Evolutionary conservation across 1,284 basidiomycete genomes (phyloP), one percentile per base, ranked within the genome.

Genomic region (Hypsizygus ulmarius): DNA sequence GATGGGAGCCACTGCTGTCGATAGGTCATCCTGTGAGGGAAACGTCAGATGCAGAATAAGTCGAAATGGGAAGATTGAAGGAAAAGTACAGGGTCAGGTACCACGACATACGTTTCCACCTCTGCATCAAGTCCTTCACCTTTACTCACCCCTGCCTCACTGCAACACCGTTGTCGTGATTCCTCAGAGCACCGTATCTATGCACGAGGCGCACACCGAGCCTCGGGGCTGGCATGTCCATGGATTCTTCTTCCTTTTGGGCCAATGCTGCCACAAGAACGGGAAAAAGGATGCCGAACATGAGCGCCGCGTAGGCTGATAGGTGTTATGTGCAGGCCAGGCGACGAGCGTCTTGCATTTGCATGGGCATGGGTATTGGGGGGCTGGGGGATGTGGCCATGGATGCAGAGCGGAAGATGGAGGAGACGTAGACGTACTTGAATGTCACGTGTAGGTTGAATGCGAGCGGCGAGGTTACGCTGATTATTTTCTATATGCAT

Each of bases 361-460:
- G 19, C n/a, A 15, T 29, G 18, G 15, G 34, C 14, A n/a, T 25
- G 37, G 10, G 42, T 18, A 21, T 14, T 25, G 14, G 39, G 25
- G 34, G n/a, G 34, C 18, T 36, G 7, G 34, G 56, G 10, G 51
- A 51, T 8, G 51, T 53, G 10, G 54, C 56, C 15, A 47, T 40
- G 12, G 56, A 57, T 7, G 47, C 54, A 5, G 56, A 57, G 15
- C 55, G 55, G 19, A 52, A 56, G 8, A 50, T 49, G 9, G 53
- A 49, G 7, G 51, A 47, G 10, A 52, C 28, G 42, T 49, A 44
- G 32, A 6, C 54, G 54, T 34, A 46, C 51, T 37, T 57, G n/a
- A n/a, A n/a, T n/a, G n/a, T n/a, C n/a, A n/a, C 53, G 41, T 57
- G 50, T 12, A 57, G 35, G 37, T 57, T 57, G 43, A 57, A 56